phyloP scores from a whole-genome alignment of 164 flowering plant genomes.

The Stephania japonica region DNA sequence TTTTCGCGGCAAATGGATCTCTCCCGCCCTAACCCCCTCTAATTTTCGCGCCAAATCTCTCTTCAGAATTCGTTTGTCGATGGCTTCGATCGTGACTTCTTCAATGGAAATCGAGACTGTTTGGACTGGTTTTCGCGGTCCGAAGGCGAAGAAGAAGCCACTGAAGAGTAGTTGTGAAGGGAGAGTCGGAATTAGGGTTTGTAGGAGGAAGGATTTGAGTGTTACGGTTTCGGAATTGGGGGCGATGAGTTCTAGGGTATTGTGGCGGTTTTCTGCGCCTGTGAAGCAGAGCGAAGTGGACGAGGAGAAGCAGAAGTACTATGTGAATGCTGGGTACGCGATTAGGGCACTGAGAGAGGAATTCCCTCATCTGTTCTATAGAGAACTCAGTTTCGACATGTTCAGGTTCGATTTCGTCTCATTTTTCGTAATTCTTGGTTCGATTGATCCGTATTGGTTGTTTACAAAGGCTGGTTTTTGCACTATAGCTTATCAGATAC shows the following conservation, averaged over 20 bases:
- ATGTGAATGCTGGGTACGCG: conserved; percentile 72
- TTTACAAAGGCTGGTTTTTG: too few relatives aligned
- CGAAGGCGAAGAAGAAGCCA: conserved; percentile 13
- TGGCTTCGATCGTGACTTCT: conserved; percentile 26
- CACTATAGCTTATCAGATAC: too few relatives aligned
- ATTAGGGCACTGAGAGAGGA: conserved; percentile 77
- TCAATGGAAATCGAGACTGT: conserved; percentile 22
- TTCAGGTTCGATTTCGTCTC: conserved; percentile 54
- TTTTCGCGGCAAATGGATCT: conserved; percentile 20
- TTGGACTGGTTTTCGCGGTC: conserved; percentile 8
- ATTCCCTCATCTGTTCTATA: conserved; percentile 57
- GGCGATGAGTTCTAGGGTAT: conserved; percentile 22
- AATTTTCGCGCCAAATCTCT: not conserved
- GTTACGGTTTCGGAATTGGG: conserved; percentile 24
- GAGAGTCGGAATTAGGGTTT: conserved; percentile 10
- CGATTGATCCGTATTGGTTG: too few relatives aligned
- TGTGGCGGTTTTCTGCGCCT: conserved; percentile 41
- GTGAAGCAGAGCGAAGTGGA: conserved; percentile 50
- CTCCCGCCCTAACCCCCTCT: not conserved
- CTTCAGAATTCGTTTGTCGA: conserved; percentile 10
- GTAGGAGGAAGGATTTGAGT: conserved; percentile 25
- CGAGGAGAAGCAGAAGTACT: conserved; percentile 59
- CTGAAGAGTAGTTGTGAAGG: not conserved
- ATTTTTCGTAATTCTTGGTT: not conserved
- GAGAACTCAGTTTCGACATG: conserved; percentile 57